Conservation (phyloP, 176 grass and related monocot species). For the Cenchrus americanus region DNA sequence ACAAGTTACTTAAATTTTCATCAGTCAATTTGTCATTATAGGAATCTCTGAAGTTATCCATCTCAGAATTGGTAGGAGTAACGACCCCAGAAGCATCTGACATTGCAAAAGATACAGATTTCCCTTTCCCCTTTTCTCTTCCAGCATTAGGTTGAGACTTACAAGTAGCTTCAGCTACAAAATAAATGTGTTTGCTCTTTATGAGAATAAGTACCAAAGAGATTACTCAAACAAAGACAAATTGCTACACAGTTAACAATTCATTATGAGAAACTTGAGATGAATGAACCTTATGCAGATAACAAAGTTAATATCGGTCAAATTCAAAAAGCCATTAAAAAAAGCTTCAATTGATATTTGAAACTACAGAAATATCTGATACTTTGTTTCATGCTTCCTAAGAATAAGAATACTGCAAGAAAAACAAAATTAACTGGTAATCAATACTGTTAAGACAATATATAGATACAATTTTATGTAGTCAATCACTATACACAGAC, state of each 20-base stretch:
- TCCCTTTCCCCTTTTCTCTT: constrained; percentile 44
- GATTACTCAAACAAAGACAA: not conserved
- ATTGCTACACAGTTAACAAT: constrained; percentile 8
- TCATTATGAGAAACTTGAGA: not conserved
- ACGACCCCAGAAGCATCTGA: constrained; percentile 33
- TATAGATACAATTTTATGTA: too few relatives aligned
- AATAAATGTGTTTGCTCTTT: constrained; percentile 20
- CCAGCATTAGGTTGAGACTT: constrained; percentile 44
- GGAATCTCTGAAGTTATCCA: constrained; percentile 13
- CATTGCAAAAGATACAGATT: constrained; percentile 62
- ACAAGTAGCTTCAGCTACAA: constrained; percentile 38
- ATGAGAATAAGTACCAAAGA: constrained; percentile 29
- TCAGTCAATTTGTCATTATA: constrained; percentile 11
- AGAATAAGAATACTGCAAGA: not conserved
- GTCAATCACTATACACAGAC: not conserved
- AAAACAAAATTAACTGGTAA: constrained; percentile 2
- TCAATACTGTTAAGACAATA: not conserved
- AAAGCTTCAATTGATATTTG: constrained; percentile 1
- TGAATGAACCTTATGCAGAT: not conserved
- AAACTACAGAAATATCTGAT: not conserved
- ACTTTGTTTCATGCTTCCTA: constrained; percentile 10
- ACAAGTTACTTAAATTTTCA: constrained; percentile 39
- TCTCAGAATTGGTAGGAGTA: constrained; percentile 31
- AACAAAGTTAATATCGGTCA: constrained; percentile 16
- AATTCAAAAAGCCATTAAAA: constrained; percentile 16